A percentile compares a stretch with the other conserved stretches of the same genome.
These are phyloP conservation scores for Aureobasidium lini DNA, from an alignment of 2,329 filamentous ascomycete species.

Conservation along the genomic window DNA sequence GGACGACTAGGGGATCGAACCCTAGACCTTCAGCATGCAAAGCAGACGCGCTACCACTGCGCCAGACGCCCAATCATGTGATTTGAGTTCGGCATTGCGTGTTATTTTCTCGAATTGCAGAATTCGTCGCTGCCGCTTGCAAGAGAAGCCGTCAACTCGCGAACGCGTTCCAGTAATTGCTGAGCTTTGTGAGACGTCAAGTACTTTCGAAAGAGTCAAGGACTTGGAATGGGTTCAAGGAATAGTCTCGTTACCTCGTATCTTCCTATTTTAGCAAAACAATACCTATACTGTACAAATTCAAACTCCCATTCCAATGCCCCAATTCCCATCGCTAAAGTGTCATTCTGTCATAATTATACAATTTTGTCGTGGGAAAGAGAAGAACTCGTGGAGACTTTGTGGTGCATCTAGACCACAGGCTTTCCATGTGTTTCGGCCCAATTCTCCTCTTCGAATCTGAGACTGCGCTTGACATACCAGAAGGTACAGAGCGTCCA, in stretches of 20 bases:
- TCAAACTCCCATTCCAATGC: neutral
- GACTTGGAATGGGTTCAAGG: neutral
- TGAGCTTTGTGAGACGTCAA: too few relatives aligned
- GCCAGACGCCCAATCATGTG: too few relatives aligned
- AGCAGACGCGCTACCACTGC: too few relatives aligned
- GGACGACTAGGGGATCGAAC: too few relatives aligned
- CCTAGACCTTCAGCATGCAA: too few relatives aligned
- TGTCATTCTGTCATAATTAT: constrained; percentile 10
- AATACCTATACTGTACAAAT: neutral
- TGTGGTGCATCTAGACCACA: neutral
- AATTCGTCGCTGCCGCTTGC: too few relatives aligned
- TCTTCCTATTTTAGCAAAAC: neutral
- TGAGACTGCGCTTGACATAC: constrained; percentile 36
- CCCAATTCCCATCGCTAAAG: neutral
- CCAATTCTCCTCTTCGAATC: constrained; percentile 29
- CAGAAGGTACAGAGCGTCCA: constrained; percentile 39
- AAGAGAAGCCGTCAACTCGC: too few relatives aligned
- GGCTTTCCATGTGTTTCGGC: constrained; percentile 22
- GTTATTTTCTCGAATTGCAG: too few relatives aligned
- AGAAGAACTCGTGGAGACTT: neutral
- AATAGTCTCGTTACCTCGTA: neutral
- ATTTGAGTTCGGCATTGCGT: too few relatives aligned
- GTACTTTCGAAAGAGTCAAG: too few relatives aligned
- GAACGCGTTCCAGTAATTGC: too few relatives aligned
- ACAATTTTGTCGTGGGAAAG: neutral